Evolutionary conservation across 1,284 basidiomycete species (phyloP), one percentile per base, ranked within the genome.

Genomic region (Cystobasidium pallidum): DNA sequence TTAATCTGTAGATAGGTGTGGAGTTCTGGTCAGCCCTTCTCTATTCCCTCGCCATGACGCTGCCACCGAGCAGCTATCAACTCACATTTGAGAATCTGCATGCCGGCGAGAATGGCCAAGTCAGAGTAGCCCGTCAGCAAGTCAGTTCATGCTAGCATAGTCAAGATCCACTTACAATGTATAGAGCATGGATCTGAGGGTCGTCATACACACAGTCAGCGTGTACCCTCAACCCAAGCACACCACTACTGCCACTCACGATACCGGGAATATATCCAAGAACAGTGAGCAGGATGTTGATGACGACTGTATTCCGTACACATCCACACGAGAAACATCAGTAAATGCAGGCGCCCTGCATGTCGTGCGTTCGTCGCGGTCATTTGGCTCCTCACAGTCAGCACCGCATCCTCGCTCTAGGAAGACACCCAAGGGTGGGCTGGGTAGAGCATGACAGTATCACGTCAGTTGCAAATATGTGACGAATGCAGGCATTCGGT

Each of bases 231-330:
- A n/a, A 45, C 11, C 7, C 15, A 19, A 45, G 11, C 11, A 45
- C 6, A 45, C 7, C 36, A 13, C 6, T 6, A 39, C 7, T 17
- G 11, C 19, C 11, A 66, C 64, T 66, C 51, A 66, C 64, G 57
- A 74, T 74, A 51, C 75, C 73, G 62, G 73, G 75, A 24, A 76
- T 66, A 41, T 57, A 77, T 72, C 78, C 78, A 7, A 80, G 73
- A 15, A 79, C 24, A 32, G 78, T 79, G n/a, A 79, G 66, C 24
- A 79, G 74, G 66, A 79, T 77, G 65, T 78, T 77, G 75, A 78
- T 76, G 66, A 75, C 72, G 66, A 78, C 66, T 59, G 55, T 30
- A 47, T 19, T n/a, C 8, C 11, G 21, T n/a, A 61, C 41, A 49
- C 28, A 11, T 26, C 8, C 61, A n/a, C n/a, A n/a, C n/a, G n/a